Evolutionary conservation across 1,284 basidiomycete species (phyloP), one percentile per base, ranked within the genome.

Genomic region (Naganishia cerealis): DNA sequence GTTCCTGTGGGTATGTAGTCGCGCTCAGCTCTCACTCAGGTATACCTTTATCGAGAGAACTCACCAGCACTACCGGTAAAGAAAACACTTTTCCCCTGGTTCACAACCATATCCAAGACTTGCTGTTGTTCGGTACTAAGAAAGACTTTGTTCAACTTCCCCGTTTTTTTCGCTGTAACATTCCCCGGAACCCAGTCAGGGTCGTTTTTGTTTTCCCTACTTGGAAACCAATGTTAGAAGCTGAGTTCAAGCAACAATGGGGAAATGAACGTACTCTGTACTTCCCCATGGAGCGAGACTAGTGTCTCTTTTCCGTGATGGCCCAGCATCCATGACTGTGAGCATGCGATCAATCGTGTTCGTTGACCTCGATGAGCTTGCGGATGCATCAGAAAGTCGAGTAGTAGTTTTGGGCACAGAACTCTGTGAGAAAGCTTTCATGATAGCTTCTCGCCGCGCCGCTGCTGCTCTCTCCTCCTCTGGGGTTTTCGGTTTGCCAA

Each of bases 1-100:
- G 94, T 96, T 66, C 93, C 93, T 91, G 70, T 50, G 13, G 29
- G 26, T 57, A 54, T 13, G 55, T 18, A 18, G 56, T 10, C 21
- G 26, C 21, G 36, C 24, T 53, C 29, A 65, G 36, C 50, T 40
- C 21, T 26, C 46, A 24, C 46, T 13, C 12, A 21, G 10, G 40
- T 2, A 24, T 29, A 26, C 26, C 54, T 18, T 36, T 13, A 46
- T 26, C 16, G 21, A 18, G 7, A 1, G 3, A 36, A 83, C 89
- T 74, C 73, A 94, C 93, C 93, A 69, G 93, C 95, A 82, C 91
- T 94, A 29, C 96, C 95, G 0, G 95, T 99, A 80, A 97, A 99
- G 76, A 99, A 99, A n/a, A 98, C 78, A 74, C 87, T 95, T 65
- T 88, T 81, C 2, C 87, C 87, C 16, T 86, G 81, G 36, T 87